A percentile compares a stretch with the other conserved stretches of the same genome.
Conservation (phyloP, 106 monocot species). For the Dendrobium chrysotoxum region DNA sequence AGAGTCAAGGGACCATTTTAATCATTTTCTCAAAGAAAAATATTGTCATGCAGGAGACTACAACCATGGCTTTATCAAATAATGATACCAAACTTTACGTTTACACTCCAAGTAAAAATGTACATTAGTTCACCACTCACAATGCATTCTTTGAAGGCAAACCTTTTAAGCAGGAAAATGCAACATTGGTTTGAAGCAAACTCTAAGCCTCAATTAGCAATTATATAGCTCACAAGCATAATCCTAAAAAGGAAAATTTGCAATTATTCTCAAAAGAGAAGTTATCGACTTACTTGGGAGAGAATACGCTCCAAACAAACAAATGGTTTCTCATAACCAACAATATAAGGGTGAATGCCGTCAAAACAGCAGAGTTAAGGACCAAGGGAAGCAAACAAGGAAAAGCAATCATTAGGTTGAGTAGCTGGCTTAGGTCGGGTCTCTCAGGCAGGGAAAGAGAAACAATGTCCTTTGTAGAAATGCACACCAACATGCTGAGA, state of each 20-base stretch:
- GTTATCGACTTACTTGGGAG: slow-evolving; percentile 76
- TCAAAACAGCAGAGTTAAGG: slow-evolving; percentile 71
- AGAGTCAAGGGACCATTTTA: no score
- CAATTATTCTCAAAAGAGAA: background rate
- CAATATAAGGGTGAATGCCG: slow-evolving; percentile 69
- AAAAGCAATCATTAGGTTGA: slow-evolving; percentile 45
- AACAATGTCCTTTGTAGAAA: slow-evolving; percentile 27
- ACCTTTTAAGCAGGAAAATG: background rate
- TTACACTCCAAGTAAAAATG: no score
- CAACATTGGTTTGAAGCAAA: background rate
- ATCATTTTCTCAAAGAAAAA: no score
- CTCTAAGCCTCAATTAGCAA: background rate
- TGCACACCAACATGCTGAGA: slow-evolving; percentile 47
- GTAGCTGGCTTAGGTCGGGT: slow-evolving; percentile 21
- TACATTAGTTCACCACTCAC: no score
- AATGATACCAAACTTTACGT: no score
- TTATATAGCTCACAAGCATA: background rate
- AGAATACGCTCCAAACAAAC: slow-evolving; percentile 98
- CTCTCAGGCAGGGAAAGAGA: slow-evolving; percentile 9
- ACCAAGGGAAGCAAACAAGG: slow-evolving; percentile 76
- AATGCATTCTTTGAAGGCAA: no score
- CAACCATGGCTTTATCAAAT: no score
- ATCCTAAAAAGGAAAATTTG: no score
- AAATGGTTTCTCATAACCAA: slow-evolving; percentile 88
- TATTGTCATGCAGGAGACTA: no score